Percentiles rank a stretch among this genome's conserved stretches.
Evolutionary conservation across 148 eudicot species (phyloP).

Genomic region (Silene uniflora): DNA sequence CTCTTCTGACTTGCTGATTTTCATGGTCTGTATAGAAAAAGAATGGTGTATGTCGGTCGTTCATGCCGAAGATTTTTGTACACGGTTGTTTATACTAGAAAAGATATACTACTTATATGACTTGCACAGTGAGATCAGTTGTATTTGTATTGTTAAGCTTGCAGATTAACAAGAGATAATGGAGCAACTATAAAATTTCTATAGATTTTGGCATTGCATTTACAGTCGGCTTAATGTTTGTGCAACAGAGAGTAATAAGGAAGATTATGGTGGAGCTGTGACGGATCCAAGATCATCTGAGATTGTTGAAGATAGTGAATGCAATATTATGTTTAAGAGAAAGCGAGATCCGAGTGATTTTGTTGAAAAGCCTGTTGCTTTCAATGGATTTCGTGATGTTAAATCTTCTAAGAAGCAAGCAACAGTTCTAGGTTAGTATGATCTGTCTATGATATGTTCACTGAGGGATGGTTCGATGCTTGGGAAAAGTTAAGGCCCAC

Average conservation of each 20-base stretch:
- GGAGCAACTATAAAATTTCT: neutral
- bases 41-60: neutral
- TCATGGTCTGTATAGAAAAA: neutral
- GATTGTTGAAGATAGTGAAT: slow-evolving; percentile 16
- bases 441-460: too few species aligned
- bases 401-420: too few species aligned
- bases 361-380: too few species aligned
- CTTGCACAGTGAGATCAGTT: neutral
- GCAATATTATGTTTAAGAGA: slow-evolving; percentile 11
- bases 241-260: slow-evolving; percentile 17
- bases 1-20: too few species aligned
- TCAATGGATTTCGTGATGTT: slow-evolving; percentile 21
- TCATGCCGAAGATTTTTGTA: too few species aligned
- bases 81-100: too few species aligned
- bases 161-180: neutral
- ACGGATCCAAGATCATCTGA: slow-evolving; percentile 1
- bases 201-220: neutral
- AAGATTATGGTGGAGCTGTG: too few species aligned
- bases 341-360: too few species aligned
- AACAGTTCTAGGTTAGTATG: too few species aligned
- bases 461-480: too few species aligned
- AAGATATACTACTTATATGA: neutral
- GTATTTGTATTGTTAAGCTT: neutral
- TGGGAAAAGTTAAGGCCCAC: too few species aligned
- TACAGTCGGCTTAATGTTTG: neutral